These are phyloP conservation scores for Zelopaecilomyces penicillatus DNA, from an alignment of 2,329 filamentous ascomycete genomes.

Conservation along the genomic window DNA sequence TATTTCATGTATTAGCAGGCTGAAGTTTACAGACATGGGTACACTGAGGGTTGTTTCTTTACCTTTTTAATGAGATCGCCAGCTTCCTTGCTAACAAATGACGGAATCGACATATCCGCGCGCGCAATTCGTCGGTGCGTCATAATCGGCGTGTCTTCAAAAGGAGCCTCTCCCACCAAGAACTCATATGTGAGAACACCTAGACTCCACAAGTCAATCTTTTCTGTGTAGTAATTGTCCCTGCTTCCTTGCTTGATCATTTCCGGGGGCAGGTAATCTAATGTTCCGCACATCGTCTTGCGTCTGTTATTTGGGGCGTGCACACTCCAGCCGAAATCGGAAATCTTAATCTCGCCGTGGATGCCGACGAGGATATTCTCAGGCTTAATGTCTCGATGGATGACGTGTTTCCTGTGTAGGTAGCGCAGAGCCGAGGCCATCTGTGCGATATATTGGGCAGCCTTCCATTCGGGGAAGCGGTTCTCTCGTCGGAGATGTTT, in stretches of 20 bases:
- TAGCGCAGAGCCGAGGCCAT: conserved; percentile 43
- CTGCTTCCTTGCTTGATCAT: conserved; percentile 79
- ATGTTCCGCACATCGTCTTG: conserved; percentile 92
- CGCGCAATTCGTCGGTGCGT: conserved; percentile 83
- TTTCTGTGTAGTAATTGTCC: conserved; percentile 88
- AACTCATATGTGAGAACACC: conserved; percentile 97
- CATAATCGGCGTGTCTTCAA: conserved; percentile 92
- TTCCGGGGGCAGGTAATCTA: conserved; percentile 96
- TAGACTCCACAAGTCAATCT: conserved; percentile 93
- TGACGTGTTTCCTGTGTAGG: conserved; percentile 24
- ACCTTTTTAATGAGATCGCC: conserved; percentile 88
- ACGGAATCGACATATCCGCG: conserved; percentile 86
- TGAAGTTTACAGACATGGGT: not conserved
- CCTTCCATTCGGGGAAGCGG: conserved; percentile 60
- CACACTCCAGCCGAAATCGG: conserved; percentile 97
- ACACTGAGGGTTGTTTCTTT: conserved; percentile 20
- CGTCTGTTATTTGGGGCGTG: conserved; percentile 92
- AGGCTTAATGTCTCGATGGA: conserved; percentile 56
- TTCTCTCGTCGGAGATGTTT: conserved; percentile 60
- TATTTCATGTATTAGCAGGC: conserved; percentile 28
- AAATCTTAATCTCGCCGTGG: conserved; percentile 97
- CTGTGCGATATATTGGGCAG: conserved; percentile 64
- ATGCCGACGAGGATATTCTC: conserved; percentile 64
- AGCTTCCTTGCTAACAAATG: conserved; percentile 83
- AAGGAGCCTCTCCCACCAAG: conserved; percentile 88